These are phyloP conservation scores for Chaetoceros muelleri DNA, from an alignment of 108 stramenopile genomes.

Conservation along the genomic window DNA sequence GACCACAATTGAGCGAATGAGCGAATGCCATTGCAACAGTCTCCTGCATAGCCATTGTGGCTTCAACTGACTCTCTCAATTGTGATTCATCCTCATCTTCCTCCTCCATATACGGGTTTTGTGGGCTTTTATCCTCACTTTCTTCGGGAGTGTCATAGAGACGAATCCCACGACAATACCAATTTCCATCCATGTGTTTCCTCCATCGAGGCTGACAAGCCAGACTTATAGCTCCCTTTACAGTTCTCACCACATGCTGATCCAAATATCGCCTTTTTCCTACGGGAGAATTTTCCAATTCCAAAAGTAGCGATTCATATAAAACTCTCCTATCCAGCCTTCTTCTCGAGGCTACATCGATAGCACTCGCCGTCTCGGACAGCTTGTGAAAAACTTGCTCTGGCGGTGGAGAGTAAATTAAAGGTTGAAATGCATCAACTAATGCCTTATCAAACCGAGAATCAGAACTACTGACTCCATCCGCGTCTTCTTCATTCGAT, in stretches of 20 bases:
- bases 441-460: conserved; percentile 21
- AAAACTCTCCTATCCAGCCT: conserved; percentile 70
- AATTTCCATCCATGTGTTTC: conserved; percentile 19
- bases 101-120: conserved; percentile 4
- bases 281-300: conserved; percentile 27
- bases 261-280: conserved; percentile 48
- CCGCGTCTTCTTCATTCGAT: conserved; percentile 7
- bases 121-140: conserved; percentile 2
- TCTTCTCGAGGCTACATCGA: conserved; percentile 45
- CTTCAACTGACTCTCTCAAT: neutral
- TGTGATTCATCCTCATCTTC: conserved; percentile 3
- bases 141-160: conserved; percentile 17
- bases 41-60: conserved; percentile 81
- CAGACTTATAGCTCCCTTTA: conserved; percentile 65
- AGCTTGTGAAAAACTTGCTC: conserved; percentile 11
- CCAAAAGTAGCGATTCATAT: conserved; percentile 57
- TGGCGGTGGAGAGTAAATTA: conserved; percentile 56
- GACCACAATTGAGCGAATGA: conserved; percentile 64
- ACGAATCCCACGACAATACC: conserved; percentile 17
- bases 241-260: conserved; percentile 23
- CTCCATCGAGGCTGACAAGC: conserved; percentile 78
- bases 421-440: conserved; percentile 46
- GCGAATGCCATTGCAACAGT: conserved; percentile 78
- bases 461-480: conserved; percentile 6
- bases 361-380: conserved; percentile 11